Conservation (phyloP, 2,329 filamentous ascomycete genomes). For the Fragosphaeria purpurea region DNA sequence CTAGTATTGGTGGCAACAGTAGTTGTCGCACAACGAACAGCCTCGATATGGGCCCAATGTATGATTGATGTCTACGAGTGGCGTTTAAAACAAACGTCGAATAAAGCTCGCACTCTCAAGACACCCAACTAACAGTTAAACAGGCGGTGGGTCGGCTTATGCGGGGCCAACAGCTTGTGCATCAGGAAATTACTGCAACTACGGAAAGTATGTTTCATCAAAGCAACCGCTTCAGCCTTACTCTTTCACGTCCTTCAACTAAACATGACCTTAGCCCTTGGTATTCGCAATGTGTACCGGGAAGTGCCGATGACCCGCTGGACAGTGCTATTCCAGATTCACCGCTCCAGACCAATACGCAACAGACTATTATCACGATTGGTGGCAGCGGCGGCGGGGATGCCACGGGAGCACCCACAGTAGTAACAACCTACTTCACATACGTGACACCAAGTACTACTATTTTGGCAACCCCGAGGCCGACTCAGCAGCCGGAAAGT, state of each 20-base stretch:
- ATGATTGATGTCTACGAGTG: neutral
- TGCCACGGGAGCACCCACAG: neutral
- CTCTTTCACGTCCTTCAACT: no score
- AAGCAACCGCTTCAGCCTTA: no score
- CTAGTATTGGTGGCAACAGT: neutral
- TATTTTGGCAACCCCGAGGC: neutral
- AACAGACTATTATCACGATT: conserved; percentile 7
- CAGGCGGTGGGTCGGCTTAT: neutral
- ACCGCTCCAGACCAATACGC: conserved; percentile 4
- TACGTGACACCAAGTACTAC: conserved; percentile 6
- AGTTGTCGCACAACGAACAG: neutral
- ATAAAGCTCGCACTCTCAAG: no score
- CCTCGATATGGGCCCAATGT: conserved; percentile 3
- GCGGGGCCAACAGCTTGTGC: neutral
- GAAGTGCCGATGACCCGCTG: conserved; percentile 3
- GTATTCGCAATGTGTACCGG: conserved; percentile 10
- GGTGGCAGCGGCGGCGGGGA: neutral
- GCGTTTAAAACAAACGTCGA: no score
- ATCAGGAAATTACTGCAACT: conserved; percentile 2
- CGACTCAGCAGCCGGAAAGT: neutral
- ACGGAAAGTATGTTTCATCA: neutral
- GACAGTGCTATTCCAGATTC: conserved; percentile 3
- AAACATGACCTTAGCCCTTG: conserved; percentile 1
- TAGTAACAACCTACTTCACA: conserved; percentile 7
- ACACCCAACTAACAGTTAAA: neutral